Evolutionary conservation across 2,329 filamentous ascomycete species (phyloP).

Genomic region (Ceratocystis variospora): DNA sequence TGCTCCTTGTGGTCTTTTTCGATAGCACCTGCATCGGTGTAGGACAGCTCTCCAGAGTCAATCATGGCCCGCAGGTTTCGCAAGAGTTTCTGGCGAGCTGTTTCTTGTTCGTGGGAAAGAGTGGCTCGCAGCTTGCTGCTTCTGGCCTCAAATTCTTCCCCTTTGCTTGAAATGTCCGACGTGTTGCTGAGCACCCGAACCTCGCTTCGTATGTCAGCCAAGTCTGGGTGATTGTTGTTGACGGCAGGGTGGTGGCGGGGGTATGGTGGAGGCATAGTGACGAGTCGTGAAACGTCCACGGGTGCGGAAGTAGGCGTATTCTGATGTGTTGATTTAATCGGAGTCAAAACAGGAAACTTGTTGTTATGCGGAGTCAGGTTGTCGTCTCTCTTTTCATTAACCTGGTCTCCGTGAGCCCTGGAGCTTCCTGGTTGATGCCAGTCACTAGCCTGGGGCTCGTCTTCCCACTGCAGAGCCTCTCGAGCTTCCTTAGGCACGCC

Average conservation of each 20-base stretch:
- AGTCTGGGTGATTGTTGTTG: conserved; percentile 85
- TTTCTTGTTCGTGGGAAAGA: conserved; percentile 34
- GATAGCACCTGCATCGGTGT: conserved; percentile 67
- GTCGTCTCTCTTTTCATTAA: conserved; percentile 29
- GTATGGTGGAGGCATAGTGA: conserved; percentile 86
- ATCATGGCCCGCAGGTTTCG: conserved; percentile 68
- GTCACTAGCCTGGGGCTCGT: conserved; percentile 27
- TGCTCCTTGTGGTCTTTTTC: conserved; percentile 59
- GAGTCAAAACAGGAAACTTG: conserved; percentile 30
- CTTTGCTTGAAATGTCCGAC: conserved; percentile 54
- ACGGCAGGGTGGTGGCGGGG: conserved; percentile 90
- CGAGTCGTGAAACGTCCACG: conserved; percentile 78
- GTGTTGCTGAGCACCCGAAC: conserved; percentile 64
- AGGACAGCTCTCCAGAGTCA: conserved; percentile 61
- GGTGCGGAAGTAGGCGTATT: conserved; percentile 38
- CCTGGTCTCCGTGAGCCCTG: conserved; percentile 23
- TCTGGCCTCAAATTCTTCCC: conserved; percentile 44
- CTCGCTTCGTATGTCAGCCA: conserved; percentile 60
- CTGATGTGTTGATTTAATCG: conserved; percentile 32
- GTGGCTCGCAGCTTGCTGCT: conserved; percentile 47
- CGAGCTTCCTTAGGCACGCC: conserved; percentile 64
- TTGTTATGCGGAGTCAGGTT: conserved; percentile 33
- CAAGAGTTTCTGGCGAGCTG: conserved; percentile 51
- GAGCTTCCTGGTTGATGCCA: not conserved
- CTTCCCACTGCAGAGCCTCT: conserved; percentile 58